Percentiles rank a stretch among this genome's conserved stretches.
phyloP scores from a whole-genome alignment of 2,329 filamentous ascomycete genomes.

The Cladorrhinum sp. region DNA sequence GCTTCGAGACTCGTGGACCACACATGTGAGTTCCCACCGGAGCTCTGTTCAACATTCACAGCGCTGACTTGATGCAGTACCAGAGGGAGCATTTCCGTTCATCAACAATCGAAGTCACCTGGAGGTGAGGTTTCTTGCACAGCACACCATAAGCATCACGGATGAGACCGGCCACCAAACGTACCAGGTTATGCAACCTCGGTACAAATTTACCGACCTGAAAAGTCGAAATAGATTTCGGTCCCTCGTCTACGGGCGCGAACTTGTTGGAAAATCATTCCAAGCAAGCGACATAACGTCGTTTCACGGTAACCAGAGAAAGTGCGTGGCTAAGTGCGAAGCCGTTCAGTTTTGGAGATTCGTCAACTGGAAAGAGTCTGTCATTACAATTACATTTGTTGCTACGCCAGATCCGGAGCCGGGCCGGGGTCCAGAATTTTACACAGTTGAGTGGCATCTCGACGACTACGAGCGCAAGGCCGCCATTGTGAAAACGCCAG shows the following conservation, averaged over 20 bases:
- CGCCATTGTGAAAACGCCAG: background rate
- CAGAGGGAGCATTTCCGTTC: background rate
- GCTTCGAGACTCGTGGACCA: background rate
- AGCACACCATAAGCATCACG: background rate
- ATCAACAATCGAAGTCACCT: background rate
- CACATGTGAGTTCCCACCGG: background rate
- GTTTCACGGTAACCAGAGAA: background rate
- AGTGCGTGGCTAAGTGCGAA: background rate
- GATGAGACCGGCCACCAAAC: background rate
- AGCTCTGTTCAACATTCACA: background rate
- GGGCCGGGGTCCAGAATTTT: background rate
- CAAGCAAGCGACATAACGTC: background rate
- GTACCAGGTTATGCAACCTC: background rate
- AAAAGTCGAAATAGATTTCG: background rate
- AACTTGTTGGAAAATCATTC: background rate
- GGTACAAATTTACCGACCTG: background rate
- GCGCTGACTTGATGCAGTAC: background rate
- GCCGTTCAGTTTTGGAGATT: background rate
- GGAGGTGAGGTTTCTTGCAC: background rate
- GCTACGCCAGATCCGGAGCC: background rate
- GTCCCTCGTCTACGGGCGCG: background rate
- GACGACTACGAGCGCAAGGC: background rate
- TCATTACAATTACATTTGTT: background rate
- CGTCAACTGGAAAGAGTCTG: background rate
- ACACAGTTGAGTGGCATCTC: background rate